Conservation (phyloP, 169 alveolate species). For the Cryptosporidium muris region DNA sequence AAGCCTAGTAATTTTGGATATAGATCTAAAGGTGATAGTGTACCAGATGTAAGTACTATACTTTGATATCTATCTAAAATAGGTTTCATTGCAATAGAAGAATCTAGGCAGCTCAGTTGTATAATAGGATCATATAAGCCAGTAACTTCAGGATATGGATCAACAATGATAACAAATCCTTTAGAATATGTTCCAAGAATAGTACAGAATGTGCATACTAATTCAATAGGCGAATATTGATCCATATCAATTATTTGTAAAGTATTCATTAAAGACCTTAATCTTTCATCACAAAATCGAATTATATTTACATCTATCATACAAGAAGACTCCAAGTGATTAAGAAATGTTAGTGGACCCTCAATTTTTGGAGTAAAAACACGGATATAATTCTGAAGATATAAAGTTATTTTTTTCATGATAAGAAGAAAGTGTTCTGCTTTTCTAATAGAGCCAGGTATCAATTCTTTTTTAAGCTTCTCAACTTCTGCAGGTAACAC, state of each 20-base stretch:
- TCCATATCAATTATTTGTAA: conserved; percentile 78
- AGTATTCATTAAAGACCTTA: conserved; percentile 78
- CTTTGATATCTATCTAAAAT: conserved; percentile 89
- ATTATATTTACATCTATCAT: conserved; percentile 83
- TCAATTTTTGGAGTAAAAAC: conserved; percentile 87
- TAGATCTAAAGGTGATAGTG: conserved; percentile 95
- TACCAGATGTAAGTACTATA: conserved; percentile 95
- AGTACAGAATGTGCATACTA: conserved; percentile 92
- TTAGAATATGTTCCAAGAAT: conserved; percentile 91
- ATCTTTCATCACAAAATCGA: conserved; percentile 82
- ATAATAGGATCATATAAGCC: conserved; percentile 92
- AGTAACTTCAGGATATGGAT: conserved; percentile 95
- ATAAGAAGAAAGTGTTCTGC: conserved; percentile 92
- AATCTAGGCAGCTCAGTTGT: conserved; percentile 94
- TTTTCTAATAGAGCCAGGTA: conserved; percentile 92
- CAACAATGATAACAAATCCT: conserved; percentile 94
- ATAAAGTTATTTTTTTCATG: conserved; percentile 88
- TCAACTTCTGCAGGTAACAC: conserved; percentile 82
- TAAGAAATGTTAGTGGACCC: conserved; percentile 91
- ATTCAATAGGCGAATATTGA: conserved; percentile 76
- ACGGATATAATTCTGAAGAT: conserved; percentile 86
- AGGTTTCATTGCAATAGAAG: conserved; percentile 95
- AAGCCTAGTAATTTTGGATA: conserved; percentile 93
- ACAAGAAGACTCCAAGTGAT: conserved; percentile 80
- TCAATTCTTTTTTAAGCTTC: conserved; percentile 74